Evolutionary conservation across 306 rosid genomes (phyloP), one percentile per base, ranked within the genome.

Genomic region (Cucurbita moschata): DNA sequence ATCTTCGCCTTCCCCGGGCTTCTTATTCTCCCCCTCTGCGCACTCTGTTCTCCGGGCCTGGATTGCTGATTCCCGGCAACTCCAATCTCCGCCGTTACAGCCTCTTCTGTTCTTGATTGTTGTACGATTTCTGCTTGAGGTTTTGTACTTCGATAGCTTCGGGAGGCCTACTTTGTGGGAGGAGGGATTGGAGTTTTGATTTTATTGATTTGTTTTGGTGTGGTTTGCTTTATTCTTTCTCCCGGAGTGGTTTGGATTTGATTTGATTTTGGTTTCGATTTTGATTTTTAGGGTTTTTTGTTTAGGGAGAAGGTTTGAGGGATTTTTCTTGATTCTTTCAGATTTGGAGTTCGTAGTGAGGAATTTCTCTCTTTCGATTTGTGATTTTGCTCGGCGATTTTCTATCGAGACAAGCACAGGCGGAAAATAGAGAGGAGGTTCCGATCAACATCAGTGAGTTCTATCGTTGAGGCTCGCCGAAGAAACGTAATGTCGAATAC

Each of bases 401-500:
- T 63, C 26, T 26, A 14, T 39, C 73, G 73, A 38, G 26, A 9
- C 46, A 50, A 70, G 6, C 46, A 70, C 35, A 70, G 43, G 40
- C 16, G 56, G 19, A n/a, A 30, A 35, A 37, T 10, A 16, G 14
- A 35, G n/a, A n/a, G 12, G n/a, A 3, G 50, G 2, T 35, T 15
- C 10, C 3, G 23, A 7, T 35, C 10, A 6, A 15, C 10, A 13
- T 53, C 7, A 3, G 5, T 15, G 10, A 10, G 6, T 14, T 30
- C 35, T 30, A 30, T 30, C 35, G 35, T 30, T 30, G 35, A 30
- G 19, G 10, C 76, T 16, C 69, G 12, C 13, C 14, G 61, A 56
- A 53, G 21, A 53, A 53, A 16, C 26, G 23, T 44, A 23, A 77
- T 88, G 86, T 83, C 95, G 11, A 75, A 42, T 23, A 75, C 66